Base-by-base conservation (phyloP, 2,329 filamentous ascomycete genomes). In the Penicillium sp. region DNA sequence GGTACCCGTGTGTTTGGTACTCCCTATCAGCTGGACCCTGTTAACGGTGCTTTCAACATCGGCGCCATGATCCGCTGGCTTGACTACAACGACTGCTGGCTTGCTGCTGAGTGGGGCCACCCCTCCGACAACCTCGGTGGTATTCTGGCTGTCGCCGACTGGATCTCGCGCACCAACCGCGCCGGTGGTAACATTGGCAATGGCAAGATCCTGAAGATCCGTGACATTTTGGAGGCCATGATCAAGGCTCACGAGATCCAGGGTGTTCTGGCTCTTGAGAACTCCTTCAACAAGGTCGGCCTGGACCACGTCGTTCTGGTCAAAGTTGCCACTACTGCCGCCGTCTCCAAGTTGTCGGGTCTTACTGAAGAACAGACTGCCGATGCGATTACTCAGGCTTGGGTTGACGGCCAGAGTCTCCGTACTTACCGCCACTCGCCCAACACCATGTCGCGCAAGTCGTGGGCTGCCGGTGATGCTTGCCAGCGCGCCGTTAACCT, bases 41-140 rank as follows among this genome's bases (percentile, higher is more conserved):
- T 97, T 68, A 91, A 91, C 63, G 93, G 86, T 54, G 93, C 93
- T 55, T 97, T 98, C 82, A 97, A 97, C 79, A 97, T 98, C 62
- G 93, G 93, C 62, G 87, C 93, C 64, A 95, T 95, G 85, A 95
- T 98, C 75, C 82, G 93, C 67, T 98, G 93, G 93, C 82, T 98
- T 64, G 93, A 98, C 77, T 98, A 97, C 81, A 98, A 98, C 72
- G 93, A 98, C 80, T 97, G 93, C 82, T 98, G 91, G 93, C 79
- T 97, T 55, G 93, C 91, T 36, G 93, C 93, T 46, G 93, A 98
- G 76, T 98, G 93, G 93, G 93, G 93, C 49, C 93, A 98, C 73
- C 93, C 93, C 52, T 96, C 90, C 4, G 93, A 98, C 77, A 98
- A 98, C 78, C 73, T 98, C 60, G 93, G 93, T 54, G 93, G 91